Evolutionary conservation across 2,329 filamentous ascomycete species (phyloP), one percentile per base, ranked within the genome.

Genomic region (Cercospora sojina): DNA sequence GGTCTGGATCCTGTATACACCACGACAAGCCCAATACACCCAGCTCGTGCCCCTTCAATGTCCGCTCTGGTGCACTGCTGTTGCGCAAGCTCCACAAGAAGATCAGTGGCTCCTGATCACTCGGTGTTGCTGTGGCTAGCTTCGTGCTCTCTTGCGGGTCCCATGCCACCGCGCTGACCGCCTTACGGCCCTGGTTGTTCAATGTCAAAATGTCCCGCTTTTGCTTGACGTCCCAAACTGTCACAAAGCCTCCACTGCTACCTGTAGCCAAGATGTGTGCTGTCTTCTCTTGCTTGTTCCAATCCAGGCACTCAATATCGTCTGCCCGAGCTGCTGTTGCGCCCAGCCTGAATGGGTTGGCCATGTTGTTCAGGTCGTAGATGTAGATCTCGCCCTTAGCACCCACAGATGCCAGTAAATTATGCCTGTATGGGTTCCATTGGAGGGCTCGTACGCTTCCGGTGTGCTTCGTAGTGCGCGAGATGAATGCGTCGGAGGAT

Each of bases 181-280:
- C 86, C 81, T 97, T 99, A 69, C 95, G 88, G 76, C 92, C 95
- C 70, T 84, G 83, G 77, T 91, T 91, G 83, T 97, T 99, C 71
- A 99, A 84, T 38, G 93, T 97, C 80, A 99, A 83, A 64, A 93
- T 97, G 73, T 97, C 93, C 82, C 97, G 97, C 86, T 97, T 98
- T 12, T 92, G 93, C 84, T 97, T 97, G 71, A 98, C 86, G 81
- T 99, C 95, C 95, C 95, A 99, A 18, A 99, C 94, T 2, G 95
- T 98, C 38, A 98, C 93, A 75, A 98, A 96, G 4, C 95, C 95
- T 59, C 93, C 93, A 69, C 88, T 91, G 77, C 93, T 94, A 71
- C 95, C 95, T 9, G 94, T 98, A 18, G 94, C 95, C 72, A 99
- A 83, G 77, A 99, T 99, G 77, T 99, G 94, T 13, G 94, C 88